Evolutionary conservation across 768 basidiomycete genomes (phyloP).

Genomic region (Lepiota venenata): DNA sequence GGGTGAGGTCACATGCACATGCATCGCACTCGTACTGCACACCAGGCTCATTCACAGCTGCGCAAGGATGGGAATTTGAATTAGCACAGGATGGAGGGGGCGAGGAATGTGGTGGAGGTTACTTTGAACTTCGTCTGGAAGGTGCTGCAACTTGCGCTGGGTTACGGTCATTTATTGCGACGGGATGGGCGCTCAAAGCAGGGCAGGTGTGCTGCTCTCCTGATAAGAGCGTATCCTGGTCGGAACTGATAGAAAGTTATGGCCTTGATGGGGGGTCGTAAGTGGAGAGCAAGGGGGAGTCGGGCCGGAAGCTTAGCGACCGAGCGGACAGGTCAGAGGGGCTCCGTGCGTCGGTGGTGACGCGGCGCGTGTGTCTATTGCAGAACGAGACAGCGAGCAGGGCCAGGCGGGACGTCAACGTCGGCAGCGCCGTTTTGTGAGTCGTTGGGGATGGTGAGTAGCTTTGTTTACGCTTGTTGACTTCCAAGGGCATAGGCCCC

Average conservation of each 20-base stretch:
- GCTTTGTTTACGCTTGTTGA: constrained; percentile 13
- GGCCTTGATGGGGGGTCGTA: constrained; percentile 10
- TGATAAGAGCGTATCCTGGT: neutral
- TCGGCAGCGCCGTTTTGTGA: constrained; percentile 12
- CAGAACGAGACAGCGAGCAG: neutral
- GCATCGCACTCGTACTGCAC: constrained; percentile 82
- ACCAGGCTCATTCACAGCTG: constrained; percentile 79
- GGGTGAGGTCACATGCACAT: constrained; percentile 86
- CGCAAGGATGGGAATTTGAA: constrained; percentile 9
- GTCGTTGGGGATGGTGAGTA: constrained; percentile 14
- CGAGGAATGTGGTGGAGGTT: constrained; percentile 24
- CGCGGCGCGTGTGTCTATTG: neutral
- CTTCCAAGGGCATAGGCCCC: constrained; percentile 1
- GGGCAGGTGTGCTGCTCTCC: neutral
- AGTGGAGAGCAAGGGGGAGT: neutral
- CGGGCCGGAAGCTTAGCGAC: constrained; percentile 4
- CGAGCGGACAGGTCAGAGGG: neutral
- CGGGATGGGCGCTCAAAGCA: neutral
- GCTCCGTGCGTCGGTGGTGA: no score
- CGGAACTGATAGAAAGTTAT: constrained; percentile 11
- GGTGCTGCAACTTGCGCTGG: constrained; percentile 60
- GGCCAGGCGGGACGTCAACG: constrained; percentile 1
- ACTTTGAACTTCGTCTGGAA: constrained; percentile 67
- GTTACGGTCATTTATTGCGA: constrained; percentile 54
- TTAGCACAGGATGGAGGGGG: constrained; percentile 15